Evolutionary conservation across 2,329 filamentous ascomycete species (phyloP), one percentile per base, ranked within the genome.

Genomic region (Fusarium hostae): DNA sequence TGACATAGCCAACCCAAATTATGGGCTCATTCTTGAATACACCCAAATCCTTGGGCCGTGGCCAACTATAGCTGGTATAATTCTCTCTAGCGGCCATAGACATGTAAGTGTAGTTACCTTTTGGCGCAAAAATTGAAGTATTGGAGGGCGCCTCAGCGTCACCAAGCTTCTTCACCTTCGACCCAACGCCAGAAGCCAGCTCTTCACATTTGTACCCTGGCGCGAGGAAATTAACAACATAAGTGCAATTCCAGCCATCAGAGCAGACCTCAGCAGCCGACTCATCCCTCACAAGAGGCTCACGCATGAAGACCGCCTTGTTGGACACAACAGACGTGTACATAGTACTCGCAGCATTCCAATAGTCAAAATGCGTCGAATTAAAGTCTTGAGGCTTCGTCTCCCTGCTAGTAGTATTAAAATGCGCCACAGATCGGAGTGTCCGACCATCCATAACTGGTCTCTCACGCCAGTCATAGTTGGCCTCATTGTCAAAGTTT

Each of bases 1-100:
- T 44, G 3, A 35, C 26, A 30, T 74, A 75, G 6, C 54, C 70
- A 8, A 74, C 56, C 66, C 64, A 75, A 2, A 71, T 50, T 1
- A 73, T 45, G 6, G 72, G 67, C n/a, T 75, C 63, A 2, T 68
- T 56, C 1, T 52, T 59, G 9, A 71, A 68, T 0, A 43, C 47
- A 0, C 59, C 63, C 5, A 69, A 1, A 2, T 58, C 40, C 6
- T 41, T 45, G 0, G 63, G 68, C 10, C 16, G 59, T 1, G 55
- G 55, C 1, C 4, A 34, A 51, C 0, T 4, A 6, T 0, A 5
- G 0, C 5, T 5, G 8, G 9, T 30, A 10, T 65, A 67, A 10
- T 63, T 51, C 3, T 58, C 41, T 15, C 26, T 15, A 3, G 12
- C 5, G 1, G 44, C 7, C 2, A 7, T 5, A 7, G 39, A 54